These are phyloP conservation scores for Protea cynaroides DNA, from an alignment of 164 flowering plant genomes.

Conservation along the genomic window DNA sequence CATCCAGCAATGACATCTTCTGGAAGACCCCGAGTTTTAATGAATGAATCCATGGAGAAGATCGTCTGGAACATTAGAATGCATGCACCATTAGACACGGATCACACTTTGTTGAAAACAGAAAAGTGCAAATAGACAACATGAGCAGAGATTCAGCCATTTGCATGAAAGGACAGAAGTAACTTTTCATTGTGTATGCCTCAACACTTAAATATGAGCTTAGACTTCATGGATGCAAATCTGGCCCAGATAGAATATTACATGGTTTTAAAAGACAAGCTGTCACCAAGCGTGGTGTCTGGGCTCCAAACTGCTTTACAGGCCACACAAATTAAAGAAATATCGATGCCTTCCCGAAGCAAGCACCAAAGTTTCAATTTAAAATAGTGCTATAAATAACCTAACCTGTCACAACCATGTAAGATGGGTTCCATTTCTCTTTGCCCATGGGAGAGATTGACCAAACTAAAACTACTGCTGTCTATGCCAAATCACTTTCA, in stretches of 20 bases:
- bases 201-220: background rate
- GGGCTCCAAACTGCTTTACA: too few species aligned
- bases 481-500: background rate
- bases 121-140: background rate
- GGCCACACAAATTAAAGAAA: too few species aligned
- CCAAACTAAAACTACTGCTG: background rate
- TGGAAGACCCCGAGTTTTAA: conserved; percentile 54
- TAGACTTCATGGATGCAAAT: background rate
- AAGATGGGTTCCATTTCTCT: background rate
- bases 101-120: background rate
- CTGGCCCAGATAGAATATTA: too few species aligned
- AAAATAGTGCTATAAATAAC: too few species aligned
- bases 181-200: background rate
- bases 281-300: too few species aligned
- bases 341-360: too few species aligned
- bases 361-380: too few species aligned
- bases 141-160: background rate
- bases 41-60: conserved; percentile 66
- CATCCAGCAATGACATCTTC: conserved; percentile 95
- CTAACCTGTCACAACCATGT: background rate
- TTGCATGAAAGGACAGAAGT: background rate
- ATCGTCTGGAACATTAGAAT: conserved; percentile 39
- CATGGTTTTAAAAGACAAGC: too few species aligned
- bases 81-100: background rate
- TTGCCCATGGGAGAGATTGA: background rate